These are phyloP conservation scores for Candida ascalaphidarum DNA, from an alignment of 805 yeast genomes.

Conservation along the genomic window DNA sequence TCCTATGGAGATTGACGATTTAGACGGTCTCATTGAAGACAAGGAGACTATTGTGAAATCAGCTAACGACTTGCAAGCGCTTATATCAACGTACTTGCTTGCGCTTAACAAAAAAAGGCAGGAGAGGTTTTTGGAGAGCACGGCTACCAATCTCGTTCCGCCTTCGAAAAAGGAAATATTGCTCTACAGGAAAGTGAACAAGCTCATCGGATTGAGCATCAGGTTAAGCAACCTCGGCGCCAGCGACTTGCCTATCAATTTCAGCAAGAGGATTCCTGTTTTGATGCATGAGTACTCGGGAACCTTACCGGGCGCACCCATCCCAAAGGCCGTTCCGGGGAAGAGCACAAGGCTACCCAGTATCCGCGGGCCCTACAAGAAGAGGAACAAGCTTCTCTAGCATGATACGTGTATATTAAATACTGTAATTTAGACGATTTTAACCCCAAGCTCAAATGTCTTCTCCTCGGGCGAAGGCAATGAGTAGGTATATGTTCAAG, in stretches of 20 bases:
- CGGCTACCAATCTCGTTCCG: slow-evolving; percentile 12
- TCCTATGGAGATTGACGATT: slow-evolving; percentile 19
- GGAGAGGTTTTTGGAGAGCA: slow-evolving; percentile 24
- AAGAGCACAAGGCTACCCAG: too few species aligned
- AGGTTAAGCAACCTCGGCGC: slow-evolving; percentile 18
- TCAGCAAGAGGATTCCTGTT: slow-evolving; percentile 50
- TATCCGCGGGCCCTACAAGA: too few species aligned
- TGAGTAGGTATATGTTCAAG: slow-evolving; percentile 31
- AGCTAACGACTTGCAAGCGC: slow-evolving; percentile 21
- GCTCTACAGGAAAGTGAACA: slow-evolving; percentile 23
- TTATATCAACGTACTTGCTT: slow-evolving; percentile 23
- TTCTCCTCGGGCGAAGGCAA: slow-evolving; percentile 33
- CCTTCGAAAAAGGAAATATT: slow-evolving; percentile 19
- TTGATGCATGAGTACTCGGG: slow-evolving; percentile 71
- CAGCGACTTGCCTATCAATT: slow-evolving; percentile 15
- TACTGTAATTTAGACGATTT: background rate
- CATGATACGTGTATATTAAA: background rate
- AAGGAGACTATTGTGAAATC: slow-evolving; percentile 14
- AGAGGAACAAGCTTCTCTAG: too few species aligned
- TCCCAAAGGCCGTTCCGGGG: too few species aligned
- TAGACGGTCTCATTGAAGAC: slow-evolving; percentile 18
- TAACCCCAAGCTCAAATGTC: slow-evolving; percentile 15
- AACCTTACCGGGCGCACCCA: slow-evolving; percentile 57
- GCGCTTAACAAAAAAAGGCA: slow-evolving; percentile 32
- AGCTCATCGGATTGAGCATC: slow-evolving; percentile 16